These are phyloP conservation scores for Parachaetomium inaequale DNA, from an alignment of 495 filamentous ascomycete species.

Conservation along the genomic window DNA sequence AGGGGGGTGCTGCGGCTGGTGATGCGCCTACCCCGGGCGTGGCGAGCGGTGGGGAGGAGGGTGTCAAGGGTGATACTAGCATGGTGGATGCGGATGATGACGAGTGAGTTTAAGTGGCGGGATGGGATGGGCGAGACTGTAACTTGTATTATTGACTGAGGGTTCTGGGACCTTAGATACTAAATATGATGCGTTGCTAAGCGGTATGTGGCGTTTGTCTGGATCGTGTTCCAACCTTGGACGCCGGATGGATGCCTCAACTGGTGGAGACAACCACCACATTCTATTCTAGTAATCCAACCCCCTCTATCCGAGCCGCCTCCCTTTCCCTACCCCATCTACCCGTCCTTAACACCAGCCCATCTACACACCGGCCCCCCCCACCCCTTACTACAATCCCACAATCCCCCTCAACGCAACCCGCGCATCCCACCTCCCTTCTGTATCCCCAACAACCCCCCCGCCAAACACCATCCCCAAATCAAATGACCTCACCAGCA, in stretches of 20 bases:
- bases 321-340: neutral
- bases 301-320: neutral
- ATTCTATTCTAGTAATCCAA: neutral
- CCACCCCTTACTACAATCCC: neutral
- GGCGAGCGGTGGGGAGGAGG: slow-evolving; percentile 10
- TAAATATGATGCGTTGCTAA: neutral
- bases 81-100: slow-evolving; percentile 43
- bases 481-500: slow-evolving; percentile 21
- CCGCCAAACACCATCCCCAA: slow-evolving; percentile 8
- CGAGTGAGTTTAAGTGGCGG: slow-evolving; percentile 16
- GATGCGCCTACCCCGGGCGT: slow-evolving; percentile 7
- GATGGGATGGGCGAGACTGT: slow-evolving; percentile 5
- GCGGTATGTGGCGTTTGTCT: neutral
- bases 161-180: neutral
- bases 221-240: neutral
- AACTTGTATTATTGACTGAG: slow-evolving; percentile 11
- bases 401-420: slow-evolving; percentile 10
- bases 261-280: neutral
- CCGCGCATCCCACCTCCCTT: slow-evolving; percentile 10
- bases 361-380: neutral
- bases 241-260: too few relatives aligned
- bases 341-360: neutral
- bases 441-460: neutral
- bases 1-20: neutral
- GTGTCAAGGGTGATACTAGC: slow-evolving; percentile 28